Percentiles rank a stretch among this genome's conserved stretches.
These are phyloP conservation scores for Trypanosoma mega DNA, from an alignment of 208 protist species.

Conservation along the genomic window DNA sequence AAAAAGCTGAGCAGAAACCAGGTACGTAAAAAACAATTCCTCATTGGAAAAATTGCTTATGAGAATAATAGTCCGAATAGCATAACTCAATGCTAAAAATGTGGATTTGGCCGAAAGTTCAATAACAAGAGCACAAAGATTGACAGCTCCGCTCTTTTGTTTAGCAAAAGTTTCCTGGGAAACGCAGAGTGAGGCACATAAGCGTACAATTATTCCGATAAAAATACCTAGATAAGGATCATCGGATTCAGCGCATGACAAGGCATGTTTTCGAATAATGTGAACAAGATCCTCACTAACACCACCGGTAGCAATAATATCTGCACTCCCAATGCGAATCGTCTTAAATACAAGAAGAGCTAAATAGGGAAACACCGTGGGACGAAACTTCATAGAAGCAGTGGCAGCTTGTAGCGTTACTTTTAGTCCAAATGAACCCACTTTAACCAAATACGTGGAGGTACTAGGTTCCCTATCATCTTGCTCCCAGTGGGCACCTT, in stretches of 20 bases:
- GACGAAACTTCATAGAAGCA: conserved; percentile 6
- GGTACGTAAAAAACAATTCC: conserved; percentile 21
- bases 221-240: conserved; percentile 1
- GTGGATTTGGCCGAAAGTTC: conserved; percentile 16
- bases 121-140: conserved; percentile 20
- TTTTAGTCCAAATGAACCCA: conserved; percentile 19
- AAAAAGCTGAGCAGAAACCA: conserved; percentile 18
- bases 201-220: conserved; percentile 19
- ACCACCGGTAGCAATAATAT: conserved; percentile 15
- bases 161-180: conserved; percentile 3
- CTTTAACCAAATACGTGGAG: conserved; percentile 3
- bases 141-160: conserved; percentile 23
- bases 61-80: conserved; percentile 19
- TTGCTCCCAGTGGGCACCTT: conserved; percentile 10
- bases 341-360: conserved; percentile 8
- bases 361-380: conserved; percentile 16
- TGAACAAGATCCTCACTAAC: conserved; percentile 14
- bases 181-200: conserved; percentile 21
- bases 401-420: conserved; percentile 13
- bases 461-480: conserved; percentile 1
- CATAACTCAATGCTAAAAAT: conserved; percentile 1
- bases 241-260: conserved; percentile 8
- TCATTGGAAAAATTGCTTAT: conserved; percentile 19
- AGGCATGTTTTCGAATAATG: conserved; percentile 8
- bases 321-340: conserved; percentile 8